Evolutionary conservation across 75 land plant species (phyloP).

Genomic region (Isoetes taiwanensis): DNA sequence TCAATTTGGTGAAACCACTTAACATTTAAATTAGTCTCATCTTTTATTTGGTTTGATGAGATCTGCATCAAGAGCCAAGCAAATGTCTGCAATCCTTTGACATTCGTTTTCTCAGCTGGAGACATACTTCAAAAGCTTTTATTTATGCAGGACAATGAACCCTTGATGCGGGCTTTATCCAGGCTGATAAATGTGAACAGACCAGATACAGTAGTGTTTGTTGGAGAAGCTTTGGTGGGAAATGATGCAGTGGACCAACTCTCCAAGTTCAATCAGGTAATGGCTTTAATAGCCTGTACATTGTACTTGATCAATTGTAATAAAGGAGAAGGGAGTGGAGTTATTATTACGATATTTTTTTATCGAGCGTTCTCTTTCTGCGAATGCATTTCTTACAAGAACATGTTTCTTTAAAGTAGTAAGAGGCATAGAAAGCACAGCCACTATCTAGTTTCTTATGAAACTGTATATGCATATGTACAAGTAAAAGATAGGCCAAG

Average conservation of each 20-base stretch:
- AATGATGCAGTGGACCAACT: conserved; percentile 98
- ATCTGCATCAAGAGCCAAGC: neutral
- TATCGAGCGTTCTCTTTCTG: too few species aligned
- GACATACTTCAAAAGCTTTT: neutral
- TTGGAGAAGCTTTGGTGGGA: conserved; percentile 96
- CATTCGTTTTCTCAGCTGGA: neutral
- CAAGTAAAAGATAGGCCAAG: too few species aligned
- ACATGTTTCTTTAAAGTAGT: too few species aligned
- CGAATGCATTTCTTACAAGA: too few species aligned
- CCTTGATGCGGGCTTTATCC: conserved; percentile 89
- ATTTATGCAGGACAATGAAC: conserved; percentile 75
- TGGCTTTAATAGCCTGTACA: too few species aligned
- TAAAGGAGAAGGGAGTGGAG: too few species aligned
- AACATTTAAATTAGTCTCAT: neutral
- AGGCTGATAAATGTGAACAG: conserved; percentile 83
- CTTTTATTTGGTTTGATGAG: neutral
- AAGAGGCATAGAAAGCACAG: too few species aligned
- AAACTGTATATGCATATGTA: too few species aligned
- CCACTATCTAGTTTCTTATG: too few species aligned
- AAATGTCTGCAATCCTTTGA: neutral
- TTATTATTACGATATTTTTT: too few species aligned
- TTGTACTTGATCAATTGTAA: too few species aligned
- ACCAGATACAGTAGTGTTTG: conserved; percentile 89
- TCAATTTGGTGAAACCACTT: neutral
- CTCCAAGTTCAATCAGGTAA: conserved; percentile 88